Conservation (phyloP, 306 rosid genomes). For the Aeschynomene evenia region DNA sequence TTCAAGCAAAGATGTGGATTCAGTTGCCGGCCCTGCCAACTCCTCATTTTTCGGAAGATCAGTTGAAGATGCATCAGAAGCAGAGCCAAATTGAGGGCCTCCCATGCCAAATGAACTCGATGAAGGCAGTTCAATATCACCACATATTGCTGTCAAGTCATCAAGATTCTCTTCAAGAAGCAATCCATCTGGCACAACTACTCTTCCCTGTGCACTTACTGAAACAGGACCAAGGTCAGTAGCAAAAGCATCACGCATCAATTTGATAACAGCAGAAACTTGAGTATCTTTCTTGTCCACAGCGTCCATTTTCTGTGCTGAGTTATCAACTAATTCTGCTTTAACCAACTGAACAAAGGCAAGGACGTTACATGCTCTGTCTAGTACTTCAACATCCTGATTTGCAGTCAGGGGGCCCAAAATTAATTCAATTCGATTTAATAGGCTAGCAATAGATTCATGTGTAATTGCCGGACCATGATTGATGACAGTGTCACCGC, state of each 20-base stretch:
- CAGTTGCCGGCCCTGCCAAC: constrained; percentile 49
- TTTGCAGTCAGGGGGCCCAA: constrained; percentile 56
- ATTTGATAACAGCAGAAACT: constrained; percentile 44
- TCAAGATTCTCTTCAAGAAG: constrained; percentile 70
- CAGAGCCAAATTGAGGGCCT: constrained; percentile 40
- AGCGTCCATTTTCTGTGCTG: constrained; percentile 39
- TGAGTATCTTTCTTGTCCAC: constrained; percentile 39
- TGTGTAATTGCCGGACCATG: constrained; percentile 36
- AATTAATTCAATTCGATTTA: constrained; percentile 56
- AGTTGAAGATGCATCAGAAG: constrained; percentile 38
- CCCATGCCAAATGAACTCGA: constrained; percentile 42
- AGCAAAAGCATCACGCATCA: constrained; percentile 53
- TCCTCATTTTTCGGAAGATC: constrained; percentile 48
- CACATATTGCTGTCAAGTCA: constrained; percentile 59
- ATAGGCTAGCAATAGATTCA: constrained; percentile 50
- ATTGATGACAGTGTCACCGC: constrained; percentile 26
- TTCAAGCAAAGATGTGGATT: constrained; percentile 78
- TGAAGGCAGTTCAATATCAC: constrained; percentile 57
- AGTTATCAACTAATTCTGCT: constrained; percentile 38
- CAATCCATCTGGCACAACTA: constrained; percentile 77
- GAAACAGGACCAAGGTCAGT: constrained; percentile 82
- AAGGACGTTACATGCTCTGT: constrained; percentile 70
- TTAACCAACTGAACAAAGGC: constrained; percentile 63
- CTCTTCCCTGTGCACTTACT: constrained; percentile 70
- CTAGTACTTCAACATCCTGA: constrained; percentile 78